Conservation (phyloP, 139 green algal species). For the Eudorina sp. region DNA sequence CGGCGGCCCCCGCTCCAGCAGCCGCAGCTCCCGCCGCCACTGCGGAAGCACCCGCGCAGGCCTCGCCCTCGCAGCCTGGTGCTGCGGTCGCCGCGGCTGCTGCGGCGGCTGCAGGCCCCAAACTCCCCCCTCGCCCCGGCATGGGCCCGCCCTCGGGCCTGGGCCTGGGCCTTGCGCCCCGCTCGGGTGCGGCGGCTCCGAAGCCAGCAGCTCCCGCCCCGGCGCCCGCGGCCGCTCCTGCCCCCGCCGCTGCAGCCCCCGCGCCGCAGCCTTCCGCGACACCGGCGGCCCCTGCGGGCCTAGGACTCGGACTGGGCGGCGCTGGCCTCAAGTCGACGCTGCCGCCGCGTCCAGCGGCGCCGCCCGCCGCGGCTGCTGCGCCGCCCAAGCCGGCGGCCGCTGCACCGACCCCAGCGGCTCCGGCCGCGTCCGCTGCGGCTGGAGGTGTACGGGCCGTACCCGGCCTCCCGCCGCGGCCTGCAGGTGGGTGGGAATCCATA, state of each 20-base stretch:
- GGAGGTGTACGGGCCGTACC: background rate
- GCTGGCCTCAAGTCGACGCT: background rate
- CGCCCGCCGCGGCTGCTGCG: background rate
- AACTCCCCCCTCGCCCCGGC: conserved; percentile 30
- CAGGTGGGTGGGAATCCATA: no score
- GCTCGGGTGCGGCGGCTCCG: background rate
- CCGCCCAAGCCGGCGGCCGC: background rate
- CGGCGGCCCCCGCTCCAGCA: background rate
- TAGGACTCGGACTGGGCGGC: background rate
- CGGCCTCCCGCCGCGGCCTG: background rate
- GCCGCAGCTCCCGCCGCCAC: background rate
- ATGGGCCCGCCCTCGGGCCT: conserved; percentile 12
- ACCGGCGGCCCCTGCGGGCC: background rate
- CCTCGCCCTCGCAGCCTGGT: background rate
- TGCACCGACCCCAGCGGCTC: background rate
- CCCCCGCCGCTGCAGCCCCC: background rate
- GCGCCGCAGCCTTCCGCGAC: background rate
- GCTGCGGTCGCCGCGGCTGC: background rate
- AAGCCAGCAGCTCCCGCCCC: background rate
- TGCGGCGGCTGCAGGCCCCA: background rate
- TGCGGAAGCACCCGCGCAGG: background rate
- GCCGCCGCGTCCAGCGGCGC: background rate
- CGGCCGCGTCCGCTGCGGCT: background rate
- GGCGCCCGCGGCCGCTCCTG: background rate
- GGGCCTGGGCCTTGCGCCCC: background rate